Conservation (phyloP, 2,329 filamentous ascomycete genomes). For the Mycosphaerelloides madeirae region DNA sequence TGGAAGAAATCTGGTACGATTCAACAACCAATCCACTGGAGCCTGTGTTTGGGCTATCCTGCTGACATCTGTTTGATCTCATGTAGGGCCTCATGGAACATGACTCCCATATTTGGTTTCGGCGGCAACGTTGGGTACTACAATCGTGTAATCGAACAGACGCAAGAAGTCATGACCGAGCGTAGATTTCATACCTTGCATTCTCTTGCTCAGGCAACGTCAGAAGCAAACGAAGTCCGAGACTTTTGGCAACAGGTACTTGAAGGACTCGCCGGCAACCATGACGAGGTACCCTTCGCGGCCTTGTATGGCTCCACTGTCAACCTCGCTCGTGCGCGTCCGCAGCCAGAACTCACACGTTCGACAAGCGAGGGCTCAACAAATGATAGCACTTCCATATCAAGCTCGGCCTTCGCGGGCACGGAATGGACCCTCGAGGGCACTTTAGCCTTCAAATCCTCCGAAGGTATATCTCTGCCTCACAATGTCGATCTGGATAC, state of each 20-base stretch:
- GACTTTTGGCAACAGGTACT: slow-evolving; percentile 17
- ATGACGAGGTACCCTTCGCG: slow-evolving; percentile 19
- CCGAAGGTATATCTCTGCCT: no score
- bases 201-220: slow-evolving; percentile 10
- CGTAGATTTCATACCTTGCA: slow-evolving; percentile 18
- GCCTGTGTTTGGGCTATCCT: no score
- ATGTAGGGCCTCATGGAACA: slow-evolving; percentile 11
- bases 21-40: no score
- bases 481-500: slow-evolving; percentile 5
- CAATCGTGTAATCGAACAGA: slow-evolving; percentile 15
- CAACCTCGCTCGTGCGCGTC: slow-evolving; percentile 4
- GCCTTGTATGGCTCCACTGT: slow-evolving; percentile 11
- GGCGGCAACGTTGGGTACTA: slow-evolving; percentile 11
- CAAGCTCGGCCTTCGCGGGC: slow-evolving; percentile 2
- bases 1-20: slow-evolving; percentile 12
- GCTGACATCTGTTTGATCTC: no score
- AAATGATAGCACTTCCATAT: neutral
- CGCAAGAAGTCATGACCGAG: slow-evolving; percentile 14
- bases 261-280: slow-evolving; percentile 12
- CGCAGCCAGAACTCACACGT: neutral
- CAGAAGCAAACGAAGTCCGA: slow-evolving; percentile 9
- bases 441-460: neutral
- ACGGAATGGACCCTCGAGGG: slow-evolving; percentile 10
- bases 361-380: neutral
- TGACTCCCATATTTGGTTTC: slow-evolving; percentile 11